Base-by-base conservation (phyloP, 352 stramenopile genomes). In the Phytophthora gonapodyides region DNA sequence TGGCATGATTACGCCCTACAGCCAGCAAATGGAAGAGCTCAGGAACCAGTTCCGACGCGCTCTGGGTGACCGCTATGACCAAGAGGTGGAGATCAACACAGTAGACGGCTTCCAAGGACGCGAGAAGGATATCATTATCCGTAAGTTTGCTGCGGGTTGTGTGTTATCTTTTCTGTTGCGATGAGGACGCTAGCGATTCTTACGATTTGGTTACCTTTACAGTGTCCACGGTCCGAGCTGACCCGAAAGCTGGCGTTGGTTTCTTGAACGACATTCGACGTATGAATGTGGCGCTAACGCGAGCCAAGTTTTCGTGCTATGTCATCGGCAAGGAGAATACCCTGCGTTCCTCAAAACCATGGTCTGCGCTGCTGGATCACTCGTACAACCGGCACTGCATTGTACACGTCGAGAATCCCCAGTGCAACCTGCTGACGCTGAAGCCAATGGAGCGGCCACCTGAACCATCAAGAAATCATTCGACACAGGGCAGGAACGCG, bases 41-140 rank as follows among this genome's bases (percentile, higher is more conserved):
- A 69, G 64, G 17, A 84, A 70, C 16, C 69, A 72, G 0, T 96
- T 96, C 41, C 69, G 69, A 2, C 65, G 64, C 15, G 63, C 70
- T 10, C 68, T 93, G 12, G 85, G 82, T n/a, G 78, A 92, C 11
- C 76, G 72, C 4, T 96, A 77, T 41, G 76, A 91, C 24, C 67
- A 84, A 64, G 87, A 96, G 44, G 82, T 97, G 2, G 91, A 98
- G 70, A 91, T 98, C 71, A 97, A 96, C 59, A 97, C 89, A 3
- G 90, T 97, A 35, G 91, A 98, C 40, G 92, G 90, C 5, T 97
- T 97, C 49, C 91, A 98, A 67, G 91, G 89, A n/a, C 79, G 88
- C 36, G 88, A 96, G 40, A 96, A 97, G 66, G 88, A 97, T 55
- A 93, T 97, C 60, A 96, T 97, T 66, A 96, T 97, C 52, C 57